These are phyloP conservation scores for Amphirosellinia nigrospora DNA, from an alignment of 495 filamentous ascomycete genomes.

Conservation along the genomic window DNA sequence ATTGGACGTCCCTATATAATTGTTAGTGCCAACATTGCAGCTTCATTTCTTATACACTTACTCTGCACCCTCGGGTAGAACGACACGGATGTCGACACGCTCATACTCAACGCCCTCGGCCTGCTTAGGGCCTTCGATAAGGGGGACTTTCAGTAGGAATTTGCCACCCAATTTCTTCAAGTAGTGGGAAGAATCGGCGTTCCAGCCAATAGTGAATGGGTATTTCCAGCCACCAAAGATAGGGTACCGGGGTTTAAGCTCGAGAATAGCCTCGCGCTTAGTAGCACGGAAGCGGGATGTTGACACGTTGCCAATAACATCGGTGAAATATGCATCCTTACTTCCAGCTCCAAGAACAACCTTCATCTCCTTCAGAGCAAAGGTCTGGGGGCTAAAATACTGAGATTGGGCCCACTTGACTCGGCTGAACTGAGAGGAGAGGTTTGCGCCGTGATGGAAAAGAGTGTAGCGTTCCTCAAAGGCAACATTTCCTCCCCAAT, in stretches of 20 bases:
- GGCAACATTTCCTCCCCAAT: conserved; percentile 97
- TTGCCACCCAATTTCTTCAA: conserved; percentile 66
- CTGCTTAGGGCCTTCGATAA: conserved; percentile 89
- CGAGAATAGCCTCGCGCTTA: conserved; percentile 77
- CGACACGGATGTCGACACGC: conserved; percentile 76
- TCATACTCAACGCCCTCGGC: conserved; percentile 85
- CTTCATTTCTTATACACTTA: conserved; percentile 55
- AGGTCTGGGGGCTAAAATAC: conserved; percentile 77
- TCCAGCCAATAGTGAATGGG: conserved; percentile 93
- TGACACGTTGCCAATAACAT: conserved; percentile 96
- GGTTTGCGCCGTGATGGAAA: conserved; percentile 81
- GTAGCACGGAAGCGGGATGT: conserved; percentile 87
- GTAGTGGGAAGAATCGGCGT: conserved; percentile 78
- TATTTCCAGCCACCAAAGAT: conserved; percentile 98
- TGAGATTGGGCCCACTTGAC: conserved; percentile 78
- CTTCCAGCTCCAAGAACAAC: conserved; percentile 80
- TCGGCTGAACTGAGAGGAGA: conserved; percentile 83
- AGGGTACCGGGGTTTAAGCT: conserved; percentile 91
- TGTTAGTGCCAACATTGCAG: conserved; percentile 32
- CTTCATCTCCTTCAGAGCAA: conserved; percentile 80
- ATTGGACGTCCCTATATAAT: conserved; percentile 67
- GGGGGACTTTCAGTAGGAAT: conserved; percentile 92
- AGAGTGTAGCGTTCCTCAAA: conserved; percentile 93
- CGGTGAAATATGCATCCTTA: conserved; percentile 87
- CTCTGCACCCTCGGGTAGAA: conserved; percentile 90